Evolutionary conservation across 2,329 filamentous ascomycete genomes (phyloP), one percentile per base, ranked within the genome.

Genomic region (Elsinoe batatas): DNA sequence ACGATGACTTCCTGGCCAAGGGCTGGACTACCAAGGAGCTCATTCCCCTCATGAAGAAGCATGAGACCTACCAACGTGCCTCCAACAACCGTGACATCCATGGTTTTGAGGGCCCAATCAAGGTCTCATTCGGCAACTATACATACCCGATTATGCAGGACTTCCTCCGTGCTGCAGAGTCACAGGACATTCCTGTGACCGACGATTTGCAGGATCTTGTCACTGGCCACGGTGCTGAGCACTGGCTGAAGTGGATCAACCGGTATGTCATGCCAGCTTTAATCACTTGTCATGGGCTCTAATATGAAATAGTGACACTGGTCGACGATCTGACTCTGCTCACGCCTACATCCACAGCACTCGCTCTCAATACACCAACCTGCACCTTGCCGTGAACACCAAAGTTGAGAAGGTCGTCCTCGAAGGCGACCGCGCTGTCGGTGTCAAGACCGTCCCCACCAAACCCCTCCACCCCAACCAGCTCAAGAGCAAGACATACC

Each of bases 211-310:
- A 60, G 40, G 60, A 60, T 49, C 30, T 61, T 53, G 73, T 72
- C 26, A 87, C 83, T 1, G 83, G 72, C 43, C 76, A 79, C 44
- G 87, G 87, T 59, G 87, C 85, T 44, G 85, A 90, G 71, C 86
- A 90, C 61, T 91, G 87, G 87, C 73, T 91, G 56, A 90, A 91
- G 71, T 91, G 87, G 87, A 90, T 91, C 70, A 90, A 91, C 64
- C 79, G 74, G 47, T 71, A 73, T 53, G 42, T 38, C 2, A n/a
- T n/a, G n/a, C n/a, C n/a, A n/a, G n/a, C n/a, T n/a, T n/a, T n/a
- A n/a, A n/a, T n/a, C n/a, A n/a, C n/a, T n/a, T 53, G 42, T 38
- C 2, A 10, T 22, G 17, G 5, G 17, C 1, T 8, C 58, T 49
- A 54, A 57, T 18, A 7, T 53, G 8, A 12, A 5, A 3, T 22